Evolutionary conservation across 352 stramenopile genomes (phyloP).

Genomic region (Globisporangium radiosum): DNA sequence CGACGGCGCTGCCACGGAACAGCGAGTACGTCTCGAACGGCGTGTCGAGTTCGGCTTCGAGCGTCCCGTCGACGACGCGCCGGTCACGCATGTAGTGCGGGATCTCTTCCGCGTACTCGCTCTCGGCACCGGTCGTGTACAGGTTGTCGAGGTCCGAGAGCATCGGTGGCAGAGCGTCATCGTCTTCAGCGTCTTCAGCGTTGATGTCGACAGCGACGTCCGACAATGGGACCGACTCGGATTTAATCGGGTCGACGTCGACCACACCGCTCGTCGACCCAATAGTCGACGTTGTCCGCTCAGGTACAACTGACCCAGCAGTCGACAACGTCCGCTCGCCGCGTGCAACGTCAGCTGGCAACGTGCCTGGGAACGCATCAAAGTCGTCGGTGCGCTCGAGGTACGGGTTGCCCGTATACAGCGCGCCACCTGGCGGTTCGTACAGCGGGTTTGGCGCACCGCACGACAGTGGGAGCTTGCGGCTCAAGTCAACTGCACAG

Average conservation of each 20-base stretch:
- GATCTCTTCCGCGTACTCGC: constrained; percentile 59
- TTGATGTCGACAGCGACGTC: not conserved
- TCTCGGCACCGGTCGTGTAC: constrained; percentile 17
- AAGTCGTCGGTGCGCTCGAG: constrained; percentile 52
- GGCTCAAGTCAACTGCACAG: constrained; percentile 61
- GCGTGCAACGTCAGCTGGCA: constrained; percentile 15
- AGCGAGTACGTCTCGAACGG: constrained; percentile 82
- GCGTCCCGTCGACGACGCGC: constrained; percentile 31
- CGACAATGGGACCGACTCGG: constrained; percentile 3
- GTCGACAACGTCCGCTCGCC: not conserved
- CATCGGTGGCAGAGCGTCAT: constrained; percentile 8
- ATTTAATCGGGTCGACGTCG: not conserved
- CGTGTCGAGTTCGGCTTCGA: constrained; percentile 66
- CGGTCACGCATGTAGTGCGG: constrained; percentile 67
- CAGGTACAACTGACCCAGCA: not conserved
- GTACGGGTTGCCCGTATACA: constrained; percentile 48
- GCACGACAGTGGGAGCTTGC: constrained; percentile 69
- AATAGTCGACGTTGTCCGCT: not conserved
- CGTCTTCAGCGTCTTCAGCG: constrained; percentile 10
- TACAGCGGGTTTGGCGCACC: constrained; percentile 56
- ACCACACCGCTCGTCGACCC: not conserved
- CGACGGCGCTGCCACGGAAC: constrained; percentile 45
- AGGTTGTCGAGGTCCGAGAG: constrained; percentile 4
- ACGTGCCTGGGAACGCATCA: constrained; percentile 46
- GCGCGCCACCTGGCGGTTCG: constrained; percentile 28